phyloP scores from a whole-genome alignment of 768 basidiomycete species.

The Pleurotus pulmonarius region DNA sequence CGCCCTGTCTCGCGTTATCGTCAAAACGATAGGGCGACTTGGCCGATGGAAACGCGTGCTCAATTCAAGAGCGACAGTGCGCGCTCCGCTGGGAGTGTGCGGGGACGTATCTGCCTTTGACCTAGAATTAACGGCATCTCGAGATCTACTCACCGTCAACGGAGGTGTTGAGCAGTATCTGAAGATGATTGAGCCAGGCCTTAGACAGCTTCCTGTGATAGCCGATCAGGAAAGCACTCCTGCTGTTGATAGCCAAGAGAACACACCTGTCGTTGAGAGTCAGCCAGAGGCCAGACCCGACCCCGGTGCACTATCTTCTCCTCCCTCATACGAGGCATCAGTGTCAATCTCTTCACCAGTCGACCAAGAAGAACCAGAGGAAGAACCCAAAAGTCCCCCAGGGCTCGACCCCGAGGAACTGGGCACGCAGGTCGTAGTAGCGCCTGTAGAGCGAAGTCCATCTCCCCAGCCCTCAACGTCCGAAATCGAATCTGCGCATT shows the following conservation, averaged over 20 bases:
- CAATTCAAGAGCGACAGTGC: conserved; percentile 37
- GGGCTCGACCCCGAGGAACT: neutral
- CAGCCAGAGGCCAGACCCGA: neutral
- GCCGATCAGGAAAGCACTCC: neutral
- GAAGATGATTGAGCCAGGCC: conserved; percentile 44
- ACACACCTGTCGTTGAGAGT: neutral
- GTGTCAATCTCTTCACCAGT: neutral
- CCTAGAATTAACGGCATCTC: conserved; percentile 55
- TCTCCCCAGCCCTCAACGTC: neutral
- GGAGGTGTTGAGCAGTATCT: conserved; percentile 68
- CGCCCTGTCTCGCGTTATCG: conserved; percentile 69
- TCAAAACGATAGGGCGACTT: conserved; percentile 78
- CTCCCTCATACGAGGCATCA: neutral
- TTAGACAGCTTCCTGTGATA: neutral
- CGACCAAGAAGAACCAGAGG: neutral
- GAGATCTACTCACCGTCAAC: conserved; percentile 57
- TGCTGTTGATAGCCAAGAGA: neutral
- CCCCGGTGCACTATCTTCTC: neutral
- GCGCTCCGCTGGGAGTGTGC: conserved; percentile 27
- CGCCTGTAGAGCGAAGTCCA: neutral
- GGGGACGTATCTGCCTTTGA: conserved; percentile 68
- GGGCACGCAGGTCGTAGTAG: neutral
- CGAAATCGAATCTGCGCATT: neutral
- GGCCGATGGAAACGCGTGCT: conserved; percentile 82
- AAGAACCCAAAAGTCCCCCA: neutral